Evolutionary conservation across 2,329 filamentous ascomycete genomes (phyloP), one percentile per base, ranked within the genome.

Genomic region (Diaporthe australafricana): DNA sequence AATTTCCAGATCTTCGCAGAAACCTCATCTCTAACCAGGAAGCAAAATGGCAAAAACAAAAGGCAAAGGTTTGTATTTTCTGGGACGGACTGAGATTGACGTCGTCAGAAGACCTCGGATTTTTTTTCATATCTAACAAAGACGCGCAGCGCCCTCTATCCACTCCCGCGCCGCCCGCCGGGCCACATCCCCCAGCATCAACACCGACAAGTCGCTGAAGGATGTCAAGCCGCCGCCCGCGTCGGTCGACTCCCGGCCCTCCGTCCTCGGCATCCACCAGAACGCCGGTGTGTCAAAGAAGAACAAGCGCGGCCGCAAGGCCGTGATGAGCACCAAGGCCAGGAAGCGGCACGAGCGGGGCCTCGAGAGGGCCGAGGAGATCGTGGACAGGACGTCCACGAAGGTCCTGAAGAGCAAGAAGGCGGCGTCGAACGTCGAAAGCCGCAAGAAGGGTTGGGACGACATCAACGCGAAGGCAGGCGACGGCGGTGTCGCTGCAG

Each of bases 101-200:
- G 3, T 38, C 27, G 17, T 5, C 8, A 14, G 5, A 38, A 20
- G n/a, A 38, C 45, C 5, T 16, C 22, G n/a, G n/a, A 7, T 3
- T 17, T 5, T 50, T 65, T n/a, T 25, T 9, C 45, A 25, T 7
- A 5, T 38, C 30, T 65, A 9, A 65, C n/a, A 22, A 27, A 8
- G 9, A 20, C 30, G n/a, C 20, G 27, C 78, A 93, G 91, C 84
- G 69, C 85, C 86, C 48, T 93, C 92, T 5, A 81, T 90, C 71
- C 92, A 92, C 84, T 95, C 93, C 68, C 92, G 93, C 75, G 92
- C 92, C 72, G 92, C 92, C 50, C 89, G 93, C 78, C 90, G 93
- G 75, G 93, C 91, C 57, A 89, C 90, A 20, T 93, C 92, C 5
- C 91, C 92, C 32, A 86, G 90, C 77, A 91, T 94, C 81, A 84